A percentile compares a stretch with the other conserved stretches of the same genome.
phyloP scores from a whole-genome alignment of 2,329 filamentous ascomycete genomes.

The Monosporascus ibericus region DNA sequence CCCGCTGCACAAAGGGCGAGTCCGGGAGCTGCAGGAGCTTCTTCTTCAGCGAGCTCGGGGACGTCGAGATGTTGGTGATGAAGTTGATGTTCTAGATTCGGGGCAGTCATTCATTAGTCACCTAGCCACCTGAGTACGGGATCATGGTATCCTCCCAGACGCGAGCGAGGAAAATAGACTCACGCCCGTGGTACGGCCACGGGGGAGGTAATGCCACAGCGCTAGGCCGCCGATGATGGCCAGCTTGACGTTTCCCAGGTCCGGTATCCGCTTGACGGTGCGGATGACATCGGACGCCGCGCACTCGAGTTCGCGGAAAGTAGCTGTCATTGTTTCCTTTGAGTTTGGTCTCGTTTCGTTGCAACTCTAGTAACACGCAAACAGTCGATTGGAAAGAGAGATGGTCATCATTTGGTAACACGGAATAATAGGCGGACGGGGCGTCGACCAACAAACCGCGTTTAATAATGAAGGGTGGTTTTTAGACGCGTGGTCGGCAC shows the following conservation, averaged over 20 bases:
- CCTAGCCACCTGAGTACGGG: too few species aligned
- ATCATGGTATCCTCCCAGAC: too few species aligned
- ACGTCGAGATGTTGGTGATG: conserved; percentile 16
- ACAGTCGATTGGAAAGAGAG: too few species aligned
- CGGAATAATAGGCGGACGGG: too few species aligned
- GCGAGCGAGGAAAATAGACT: conserved; percentile 1
- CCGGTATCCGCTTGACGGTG: conserved; percentile 21
- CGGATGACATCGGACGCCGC: conserved; percentile 21
- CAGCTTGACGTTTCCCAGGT: conserved; percentile 14
- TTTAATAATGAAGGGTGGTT: too few species aligned
- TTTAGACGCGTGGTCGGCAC: too few species aligned
- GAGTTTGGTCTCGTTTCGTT: too few species aligned
- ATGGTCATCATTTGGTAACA: too few species aligned
- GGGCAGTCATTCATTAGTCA: neutral
- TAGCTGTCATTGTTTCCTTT: conserved; percentile 3
- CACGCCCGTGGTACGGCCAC: conserved; percentile 17
- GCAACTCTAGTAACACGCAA: too few species aligned
- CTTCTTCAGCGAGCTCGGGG: conserved; percentile 14
- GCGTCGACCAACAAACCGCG: too few species aligned
- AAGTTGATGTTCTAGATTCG: conserved; percentile 20
- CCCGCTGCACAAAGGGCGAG: conserved; percentile 15
- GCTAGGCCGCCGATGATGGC: conserved; percentile 20
- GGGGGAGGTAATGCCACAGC: conserved; percentile 18
- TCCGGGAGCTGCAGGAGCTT: conserved; percentile 14
- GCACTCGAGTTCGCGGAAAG: conserved; percentile 15